A percentile compares a stretch with the other conserved stretches of the same genome.
These are phyloP conservation scores for Coemansia sp. DNA, from an alignment of 192 early-diverging fungal genomes.

Conservation along the genomic window DNA sequence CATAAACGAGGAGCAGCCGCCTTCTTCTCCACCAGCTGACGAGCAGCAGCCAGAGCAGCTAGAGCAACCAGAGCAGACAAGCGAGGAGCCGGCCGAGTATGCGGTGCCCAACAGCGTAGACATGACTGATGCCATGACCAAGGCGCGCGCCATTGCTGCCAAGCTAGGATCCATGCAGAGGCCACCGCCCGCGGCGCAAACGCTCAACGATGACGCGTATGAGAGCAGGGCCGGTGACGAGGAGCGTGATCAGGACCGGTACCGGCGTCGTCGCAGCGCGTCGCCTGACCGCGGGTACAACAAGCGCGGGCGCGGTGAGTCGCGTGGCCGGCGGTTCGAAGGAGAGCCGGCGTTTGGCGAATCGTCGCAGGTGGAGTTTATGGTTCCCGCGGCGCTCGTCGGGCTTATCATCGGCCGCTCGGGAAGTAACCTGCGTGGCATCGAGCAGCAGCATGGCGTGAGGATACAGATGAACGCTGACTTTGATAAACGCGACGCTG, in stretches of 20 bases:
- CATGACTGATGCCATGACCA: conserved; percentile 70
- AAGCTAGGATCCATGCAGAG: conserved; percentile 58
- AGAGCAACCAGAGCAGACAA: not conserved
- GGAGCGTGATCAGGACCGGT: conserved; percentile 7
- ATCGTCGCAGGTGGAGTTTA: conserved; percentile 49
- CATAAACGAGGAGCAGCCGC: not conserved
- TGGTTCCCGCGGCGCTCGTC: conserved; percentile 67
- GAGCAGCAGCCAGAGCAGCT: not conserved
- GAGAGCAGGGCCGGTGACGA: not conserved
- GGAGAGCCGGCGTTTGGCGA: conserved; percentile 5
- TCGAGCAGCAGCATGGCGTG: conserved; percentile 74
- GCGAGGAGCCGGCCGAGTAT: not conserved
- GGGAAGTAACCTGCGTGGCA: conserved; percentile 78
- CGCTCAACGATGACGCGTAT: not conserved
- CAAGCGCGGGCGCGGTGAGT: conserved; percentile 22
- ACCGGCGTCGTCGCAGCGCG: conserved; percentile 38
- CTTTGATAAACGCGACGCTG: conserved; percentile 27
- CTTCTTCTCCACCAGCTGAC: not conserved
- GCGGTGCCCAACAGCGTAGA: conserved; percentile 39
- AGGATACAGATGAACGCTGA: conserved; percentile 72
- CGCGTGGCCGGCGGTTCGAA: conserved; percentile 16
- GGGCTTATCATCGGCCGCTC: conserved; percentile 82
- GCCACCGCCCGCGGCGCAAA: conserved; percentile 22
- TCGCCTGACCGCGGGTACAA: conserved; percentile 35
- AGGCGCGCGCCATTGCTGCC: conserved; percentile 80